phyloP scores from a whole-genome alignment of 1,139 yeast genomes.

The Scheffersomyces titani region DNA sequence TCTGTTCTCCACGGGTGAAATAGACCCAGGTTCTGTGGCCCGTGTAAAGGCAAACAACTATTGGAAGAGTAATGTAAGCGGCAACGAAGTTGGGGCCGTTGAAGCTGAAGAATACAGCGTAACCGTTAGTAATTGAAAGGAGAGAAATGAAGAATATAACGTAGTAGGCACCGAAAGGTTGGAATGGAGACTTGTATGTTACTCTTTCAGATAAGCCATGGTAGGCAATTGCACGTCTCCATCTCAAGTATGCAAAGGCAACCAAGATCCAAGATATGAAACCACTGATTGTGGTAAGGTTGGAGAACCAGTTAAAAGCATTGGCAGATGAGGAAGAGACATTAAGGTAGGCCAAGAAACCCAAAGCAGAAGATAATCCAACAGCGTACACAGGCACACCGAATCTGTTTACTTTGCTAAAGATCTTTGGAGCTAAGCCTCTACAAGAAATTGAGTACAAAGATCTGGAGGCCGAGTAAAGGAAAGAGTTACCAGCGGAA shows the following conservation, averaged over 20 bases:
- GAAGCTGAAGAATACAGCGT: conserved; percentile 54
- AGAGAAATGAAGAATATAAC: conserved; percentile 47
- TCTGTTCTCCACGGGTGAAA: conserved; percentile 25
- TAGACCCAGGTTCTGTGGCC: conserved; percentile 40
- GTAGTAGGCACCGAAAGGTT: conserved; percentile 53
- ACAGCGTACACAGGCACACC: conserved; percentile 66
- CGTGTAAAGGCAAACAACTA: conserved; percentile 47
- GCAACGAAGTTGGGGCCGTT: conserved; percentile 58
- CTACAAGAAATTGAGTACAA: conserved; percentile 62
- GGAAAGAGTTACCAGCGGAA: conserved; percentile 72
- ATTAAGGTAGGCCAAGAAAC: conserved; percentile 63
- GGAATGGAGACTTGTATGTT: conserved; percentile 48
- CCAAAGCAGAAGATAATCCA: conserved; percentile 42
- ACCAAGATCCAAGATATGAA: conserved; percentile 66
- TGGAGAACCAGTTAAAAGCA: conserved; percentile 68
- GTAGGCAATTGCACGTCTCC: conserved; percentile 52
- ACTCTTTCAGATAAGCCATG: conserved; percentile 46
- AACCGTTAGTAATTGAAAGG: conserved; percentile 59
- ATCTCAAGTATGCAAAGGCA: conserved; percentile 48
- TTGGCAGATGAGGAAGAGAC: conserved; percentile 53
- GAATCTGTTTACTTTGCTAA: conserved; percentile 54
- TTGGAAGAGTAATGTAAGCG: conserved; percentile 62
- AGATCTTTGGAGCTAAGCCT: conserved; percentile 62
- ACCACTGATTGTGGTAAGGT: conserved; percentile 71
- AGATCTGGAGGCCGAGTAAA: conserved; percentile 71